Evolutionary conservation across 2,329 filamentous ascomycete species (phyloP), one percentile per base, ranked within the genome.

Genomic region (Calonectria honghensis): DNA sequence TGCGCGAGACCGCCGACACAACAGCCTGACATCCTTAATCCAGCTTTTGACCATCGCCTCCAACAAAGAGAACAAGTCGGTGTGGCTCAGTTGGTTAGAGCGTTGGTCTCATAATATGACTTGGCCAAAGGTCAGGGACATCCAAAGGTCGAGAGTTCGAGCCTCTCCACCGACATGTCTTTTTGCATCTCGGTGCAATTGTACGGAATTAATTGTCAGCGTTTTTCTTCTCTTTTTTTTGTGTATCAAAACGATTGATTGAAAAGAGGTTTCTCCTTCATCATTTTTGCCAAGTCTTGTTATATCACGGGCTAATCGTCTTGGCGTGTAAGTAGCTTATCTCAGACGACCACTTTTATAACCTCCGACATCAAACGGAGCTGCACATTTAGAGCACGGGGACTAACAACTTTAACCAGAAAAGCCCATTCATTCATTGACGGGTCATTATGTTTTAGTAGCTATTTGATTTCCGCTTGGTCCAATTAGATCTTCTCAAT

Each of bases 31-130:
- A 7, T 24, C 18, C 7, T 59, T 72, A 61, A 16, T 27, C 1
- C 27, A 45, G 1, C 14, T 37, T 68, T 70, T 41, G 27, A 9
- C 27, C 3, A 11, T 6, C 10, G 13, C 9, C 50, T 69, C 39
- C 74, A 75, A 75, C 6, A 6, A 74, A 45, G 32, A 65, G 32
- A 75, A 50, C 3, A 52, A 10, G 78, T 81, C 80, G 81, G 80
- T 77, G 79, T 84, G 82, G 83, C 83, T 83, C 82, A 84, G 83
- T 82, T 83, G 83, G 83, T 83, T 84, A 84, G 82, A 83, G 83
- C 83, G 83, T 84, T 82, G 82, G 82, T 84, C 82, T 84, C 82
- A 81, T 83, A 82, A 57, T 24, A 77, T 80, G 79, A 80, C 68
- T 69, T 79, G 75, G 32, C 72, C 70, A 4, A 7, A 80, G 66